Percentiles rank a stretch among this genome's conserved stretches.
Evolutionary conservation across 768 basidiomycete genomes (phyloP).

Genomic region (Mycena galericulata): DNA sequence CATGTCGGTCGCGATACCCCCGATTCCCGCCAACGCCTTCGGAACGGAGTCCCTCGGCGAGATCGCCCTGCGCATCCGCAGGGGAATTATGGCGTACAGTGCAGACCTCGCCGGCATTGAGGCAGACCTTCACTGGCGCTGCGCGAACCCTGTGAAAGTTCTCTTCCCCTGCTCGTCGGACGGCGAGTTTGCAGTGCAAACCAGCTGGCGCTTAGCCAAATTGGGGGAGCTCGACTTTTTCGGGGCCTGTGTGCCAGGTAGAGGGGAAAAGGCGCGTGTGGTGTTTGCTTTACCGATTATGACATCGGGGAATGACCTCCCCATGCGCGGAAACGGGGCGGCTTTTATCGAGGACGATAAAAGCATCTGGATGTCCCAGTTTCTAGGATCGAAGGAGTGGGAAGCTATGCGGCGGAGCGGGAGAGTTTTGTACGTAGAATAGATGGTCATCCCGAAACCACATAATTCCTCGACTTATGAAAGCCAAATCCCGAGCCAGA

Average conservation of each 20-base stretch:
- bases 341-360: slow-evolving; percentile 23
- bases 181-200: neutral
- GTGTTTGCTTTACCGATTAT: neutral
- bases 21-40: slow-evolving; percentile 9
- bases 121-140: slow-evolving; percentile 7
- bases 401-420: slow-evolving; percentile 9
- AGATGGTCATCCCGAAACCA: too few relatives aligned
- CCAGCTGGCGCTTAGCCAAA: slow-evolving; percentile 1
- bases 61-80: slow-evolving; percentile 17
- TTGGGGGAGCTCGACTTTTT: slow-evolving; percentile 11
- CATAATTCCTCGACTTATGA: too few relatives aligned
- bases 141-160: neutral
- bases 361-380: slow-evolving; percentile 21
- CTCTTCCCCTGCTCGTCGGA: slow-evolving; percentile 9
- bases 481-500: too few relatives aligned
- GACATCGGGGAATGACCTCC: neutral
- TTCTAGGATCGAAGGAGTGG: slow-evolving; percentile 7
- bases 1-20: neutral
- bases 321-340: neutral
- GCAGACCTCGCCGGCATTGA: neutral
- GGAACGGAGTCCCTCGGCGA: neutral
- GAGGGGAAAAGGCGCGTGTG: neutral
- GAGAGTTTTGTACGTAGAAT: too few relatives aligned
- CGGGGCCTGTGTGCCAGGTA: neutral
- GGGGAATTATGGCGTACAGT: slow-evolving; percentile 8